These are phyloP conservation scores for Solanum commersonii DNA, from an alignment of 257 asterid genomes.

Conservation along the genomic window DNA sequence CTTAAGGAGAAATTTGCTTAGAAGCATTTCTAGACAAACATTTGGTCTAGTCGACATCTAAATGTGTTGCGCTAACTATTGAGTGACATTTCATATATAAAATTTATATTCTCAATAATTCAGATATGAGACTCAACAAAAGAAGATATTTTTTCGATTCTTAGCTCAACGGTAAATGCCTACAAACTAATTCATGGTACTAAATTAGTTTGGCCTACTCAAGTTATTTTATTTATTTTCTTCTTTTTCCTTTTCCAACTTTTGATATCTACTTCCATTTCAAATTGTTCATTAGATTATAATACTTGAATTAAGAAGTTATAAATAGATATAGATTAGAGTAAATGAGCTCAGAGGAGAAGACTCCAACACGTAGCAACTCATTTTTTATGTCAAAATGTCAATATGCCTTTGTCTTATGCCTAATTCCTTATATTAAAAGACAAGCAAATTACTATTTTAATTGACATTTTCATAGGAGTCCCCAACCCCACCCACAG, in stretches of 20 bases:
- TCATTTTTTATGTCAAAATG: slow-evolving; percentile 28
- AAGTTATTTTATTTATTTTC: background rate
- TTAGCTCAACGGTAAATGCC: background rate
- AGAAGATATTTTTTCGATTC: too few relatives aligned
- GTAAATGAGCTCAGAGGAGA: slow-evolving; percentile 15
- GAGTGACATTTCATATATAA: too few relatives aligned
- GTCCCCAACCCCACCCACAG: background rate
- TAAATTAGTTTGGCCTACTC: background rate
- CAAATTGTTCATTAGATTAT: background rate
- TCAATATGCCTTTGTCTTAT: slow-evolving; percentile 43
- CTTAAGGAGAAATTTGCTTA: too few relatives aligned
- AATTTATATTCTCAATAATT: too few relatives aligned
- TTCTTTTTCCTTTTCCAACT: background rate
- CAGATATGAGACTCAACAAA: too few relatives aligned
- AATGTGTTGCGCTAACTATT: too few relatives aligned
- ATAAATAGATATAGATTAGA: background rate
- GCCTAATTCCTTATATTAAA: slow-evolving; percentile 18
- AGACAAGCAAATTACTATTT: slow-evolving; percentile 15
- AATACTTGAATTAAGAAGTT: background rate
- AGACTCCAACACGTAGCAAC: slow-evolving; percentile 46
- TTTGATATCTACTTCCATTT: background rate
- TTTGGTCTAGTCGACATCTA: too few relatives aligned
- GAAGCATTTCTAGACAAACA: too few relatives aligned
- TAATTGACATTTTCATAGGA: slow-evolving; percentile 3
- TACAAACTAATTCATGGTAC: background rate